Evolutionary conservation across 2,329 filamentous ascomycete species (phyloP), one percentile per base, ranked within the genome.

Genomic region (Colletotrichum sublineola): DNA sequence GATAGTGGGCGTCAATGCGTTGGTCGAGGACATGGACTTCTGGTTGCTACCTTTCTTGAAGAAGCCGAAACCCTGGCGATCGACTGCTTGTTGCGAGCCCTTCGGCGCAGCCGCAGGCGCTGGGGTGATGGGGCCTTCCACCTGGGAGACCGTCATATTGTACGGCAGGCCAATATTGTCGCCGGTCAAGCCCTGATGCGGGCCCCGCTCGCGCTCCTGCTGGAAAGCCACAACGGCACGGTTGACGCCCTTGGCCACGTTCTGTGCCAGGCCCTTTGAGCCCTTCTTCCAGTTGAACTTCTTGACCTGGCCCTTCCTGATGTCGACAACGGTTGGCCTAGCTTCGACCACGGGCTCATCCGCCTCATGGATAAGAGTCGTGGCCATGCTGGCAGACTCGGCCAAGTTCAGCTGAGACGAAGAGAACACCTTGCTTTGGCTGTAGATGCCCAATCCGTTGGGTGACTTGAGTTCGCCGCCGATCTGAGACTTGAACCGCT

Each of bases 251-350:
- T 98, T 98, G 73, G 93, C 93, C 63, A 98, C 93, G 79, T 95
- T 96, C 82, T 98, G 97, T 38, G 95, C 95, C 77, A 98, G 92
- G 68, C 94, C 95, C 83, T 97, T 96, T 50, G 94, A 94, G 50
- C 95, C 95, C 86, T 97, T 97, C 88, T 98, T 97, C 95, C 96
- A 98, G 84, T 97, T 97, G 84, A 98, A 98, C 81, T 98, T 98
- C 85, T 95, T 97, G 66, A 93, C 91, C 80, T 97, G 95, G 40
- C 93, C 95, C 84, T 98, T 98, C 77, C 95, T 91, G 74, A 98
- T 97, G 77, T 96, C 97, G 73, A 98, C 93, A 44, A 98, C 93
- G 73, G 97, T 96, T n/a, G 96, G 95, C 2, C 94, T 93, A 38
- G 91, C 87, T 74, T 90, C 88, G n/a, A 90, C 81, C 68, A 90